Percentiles rank a stretch among this genome's conserved stretches.
Conservation (phyloP, 2,329 filamentous ascomycete genomes). For the Fusarium sterilihyphosum region DNA sequence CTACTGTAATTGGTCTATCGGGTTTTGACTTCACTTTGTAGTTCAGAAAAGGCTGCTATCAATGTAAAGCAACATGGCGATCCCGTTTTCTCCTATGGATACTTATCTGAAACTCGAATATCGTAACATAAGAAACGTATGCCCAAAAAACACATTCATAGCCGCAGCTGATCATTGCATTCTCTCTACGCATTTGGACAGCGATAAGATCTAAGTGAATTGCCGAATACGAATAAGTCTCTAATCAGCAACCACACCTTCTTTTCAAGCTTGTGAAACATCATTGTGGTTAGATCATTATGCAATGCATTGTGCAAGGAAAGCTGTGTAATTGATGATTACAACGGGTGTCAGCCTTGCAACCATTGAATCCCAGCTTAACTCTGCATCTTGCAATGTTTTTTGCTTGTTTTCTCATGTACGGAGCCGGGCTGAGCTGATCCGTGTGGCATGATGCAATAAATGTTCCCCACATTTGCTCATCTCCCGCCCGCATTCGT, state of each 20-base stretch:
- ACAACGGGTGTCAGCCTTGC: constrained; percentile 1
- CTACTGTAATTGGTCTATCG: not conserved
- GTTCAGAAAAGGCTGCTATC: not conserved
- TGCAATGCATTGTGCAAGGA: constrained; percentile 1
- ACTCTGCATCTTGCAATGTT: not conserved
- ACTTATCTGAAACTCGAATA: not conserved
- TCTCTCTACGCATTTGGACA: constrained; percentile 1
- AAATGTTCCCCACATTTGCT: constrained; percentile 36
- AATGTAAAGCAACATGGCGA: not conserved
- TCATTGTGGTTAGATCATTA: constrained; percentile 15
- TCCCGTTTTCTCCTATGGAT: no score
- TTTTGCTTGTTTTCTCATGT: constrained; percentile 13
- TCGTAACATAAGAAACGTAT: not conserved
- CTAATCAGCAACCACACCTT: constrained; percentile 12
- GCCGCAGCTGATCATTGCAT: not conserved
- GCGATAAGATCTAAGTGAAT: not conserved
- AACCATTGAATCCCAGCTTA: not conserved
- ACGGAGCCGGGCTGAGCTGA: constrained; percentile 10
- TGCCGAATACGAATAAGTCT: constrained; percentile 41
- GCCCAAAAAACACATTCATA: not conserved
- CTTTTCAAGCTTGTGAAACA: constrained; percentile 12
- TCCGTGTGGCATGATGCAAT: constrained; percentile 40
- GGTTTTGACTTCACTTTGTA: not conserved
- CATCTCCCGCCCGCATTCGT: constrained; percentile 31
- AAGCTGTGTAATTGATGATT: not conserved